These are phyloP conservation scores for Centella asiatica DNA, from an alignment of 129 eudicot genomes.

Conservation along the genomic window DNA sequence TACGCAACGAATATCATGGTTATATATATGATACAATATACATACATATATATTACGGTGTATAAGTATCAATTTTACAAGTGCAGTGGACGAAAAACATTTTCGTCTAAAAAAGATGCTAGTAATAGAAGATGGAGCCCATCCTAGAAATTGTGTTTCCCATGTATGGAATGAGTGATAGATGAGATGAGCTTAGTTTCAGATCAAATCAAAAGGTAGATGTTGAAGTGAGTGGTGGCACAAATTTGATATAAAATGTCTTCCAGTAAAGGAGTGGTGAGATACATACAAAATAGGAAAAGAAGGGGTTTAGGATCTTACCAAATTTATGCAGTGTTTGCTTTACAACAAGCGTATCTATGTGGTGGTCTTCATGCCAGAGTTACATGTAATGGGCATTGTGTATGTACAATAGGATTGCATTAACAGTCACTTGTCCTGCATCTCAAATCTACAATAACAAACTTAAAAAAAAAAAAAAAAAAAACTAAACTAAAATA, in stretches of 20 bases:
- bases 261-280: conserved; percentile 15
- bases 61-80: too few relatives aligned
- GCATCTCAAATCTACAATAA: too few relatives aligned
- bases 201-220: conserved; percentile 12
- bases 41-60: too few relatives aligned
- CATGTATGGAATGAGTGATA: conserved; percentile 10
- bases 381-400: conserved; percentile 12
- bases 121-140: conserved; percentile 19
- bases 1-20: too few relatives aligned
- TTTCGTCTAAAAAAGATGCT: too few relatives aligned
- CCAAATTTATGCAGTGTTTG: conserved; percentile 15
- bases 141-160: conserved; percentile 12
- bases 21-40: too few relatives aligned
- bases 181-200: too few relatives aligned
- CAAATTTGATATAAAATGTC: conserved; percentile 4
- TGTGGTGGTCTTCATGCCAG: conserved; percentile 30
- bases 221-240: conserved; percentile 23
- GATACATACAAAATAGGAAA: conserved; percentile 6
- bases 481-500: too few relatives aligned
- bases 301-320: conserved; percentile 10
- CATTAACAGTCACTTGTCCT: conserved; percentile 9
- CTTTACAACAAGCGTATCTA: conserved; percentile 24
- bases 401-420: conserved; percentile 9
- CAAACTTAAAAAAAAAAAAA: too few relatives aligned
- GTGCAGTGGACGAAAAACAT: too few relatives aligned